Evolutionary conservation across 164 flowering plant species (phyloP).

Genomic region (Houttuynia cordata): DNA sequence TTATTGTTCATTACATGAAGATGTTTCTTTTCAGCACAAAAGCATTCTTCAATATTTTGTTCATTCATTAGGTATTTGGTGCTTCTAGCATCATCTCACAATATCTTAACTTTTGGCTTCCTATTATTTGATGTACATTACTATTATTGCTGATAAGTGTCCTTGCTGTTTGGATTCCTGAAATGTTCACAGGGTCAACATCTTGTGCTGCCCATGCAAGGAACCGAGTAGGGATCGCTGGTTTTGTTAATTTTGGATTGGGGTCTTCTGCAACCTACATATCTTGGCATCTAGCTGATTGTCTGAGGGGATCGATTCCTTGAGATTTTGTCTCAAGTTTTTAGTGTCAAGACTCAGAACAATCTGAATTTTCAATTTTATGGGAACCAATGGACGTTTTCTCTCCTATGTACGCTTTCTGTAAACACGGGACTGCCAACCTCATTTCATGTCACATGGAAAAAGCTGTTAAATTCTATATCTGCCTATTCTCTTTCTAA

Average conservation of each 20-base stretch:
- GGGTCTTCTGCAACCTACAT: background rate
- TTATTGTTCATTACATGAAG: background rate
- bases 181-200: background rate
- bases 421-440: too few relatives aligned
- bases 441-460: too few relatives aligned
- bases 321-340: background rate
- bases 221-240: background rate
- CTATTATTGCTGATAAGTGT: background rate
- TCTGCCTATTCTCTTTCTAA: too few relatives aligned
- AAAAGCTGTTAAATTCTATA: too few relatives aligned
- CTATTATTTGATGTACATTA: background rate
- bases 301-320: background rate
- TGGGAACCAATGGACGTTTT: too few relatives aligned
- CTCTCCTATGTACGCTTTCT: too few relatives aligned
- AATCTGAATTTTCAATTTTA: background rate
- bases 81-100: background rate
- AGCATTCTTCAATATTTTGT: background rate
- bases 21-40: too few relatives aligned
- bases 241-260: background rate
- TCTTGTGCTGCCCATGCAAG: background rate
- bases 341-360: background rate
- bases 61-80: background rate
- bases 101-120: background rate
- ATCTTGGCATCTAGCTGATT: background rate
- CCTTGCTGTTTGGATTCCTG: background rate